Base-by-base conservation (phyloP, 2,329 filamentous ascomycete species). In the Anisogramma anomala region DNA sequence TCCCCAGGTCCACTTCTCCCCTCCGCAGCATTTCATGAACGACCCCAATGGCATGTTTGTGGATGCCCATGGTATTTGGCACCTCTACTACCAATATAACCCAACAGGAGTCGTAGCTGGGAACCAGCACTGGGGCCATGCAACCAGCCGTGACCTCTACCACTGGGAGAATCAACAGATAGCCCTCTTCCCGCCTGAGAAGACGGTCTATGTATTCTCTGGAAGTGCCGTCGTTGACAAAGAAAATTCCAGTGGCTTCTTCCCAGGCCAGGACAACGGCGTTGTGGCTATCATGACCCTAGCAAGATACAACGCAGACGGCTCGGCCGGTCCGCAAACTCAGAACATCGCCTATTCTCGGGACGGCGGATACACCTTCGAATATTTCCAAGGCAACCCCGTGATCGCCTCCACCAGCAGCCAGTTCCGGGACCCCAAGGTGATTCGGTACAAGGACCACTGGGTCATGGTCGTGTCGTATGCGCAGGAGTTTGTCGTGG, bases 81-180 rank as follows among this genome's bases (percentile, higher is more conserved):
- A 82, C 52, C 49, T 79, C 2, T 82, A 82, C 57, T 82, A 82
- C 50, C 77, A 82, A 54, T 56, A 55, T 44, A 58, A 58, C 27
- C 54, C 57, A 0, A 54, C 49, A 1, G 52, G 50, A 6, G 4
- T 53, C 3, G 42, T 47, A 4, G 52, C 53, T 5, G 74, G 74
- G 1, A 74, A 77, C 45, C 70, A 79, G 51, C 75, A 80, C 50
- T 82, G 77, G 78, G 77, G 78, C 8, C 77, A 82, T 51, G 76
- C 76, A 2, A 80, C 76, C 1, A 75, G 69, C 23, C 52, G 58
- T 11, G 77, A 82, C 50, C 59, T 82, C 1, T 79, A 77, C 50
- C 69, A 72, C 44, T 83, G 77, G 78, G 62, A 61, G 1, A 79
- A 81, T 48, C 76, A 81, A 51, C 69, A 71, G 4, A 74, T 82